phyloP scores from a whole-genome alignment of 140 eudicot species.

The Erigeron philadelphicus region DNA sequence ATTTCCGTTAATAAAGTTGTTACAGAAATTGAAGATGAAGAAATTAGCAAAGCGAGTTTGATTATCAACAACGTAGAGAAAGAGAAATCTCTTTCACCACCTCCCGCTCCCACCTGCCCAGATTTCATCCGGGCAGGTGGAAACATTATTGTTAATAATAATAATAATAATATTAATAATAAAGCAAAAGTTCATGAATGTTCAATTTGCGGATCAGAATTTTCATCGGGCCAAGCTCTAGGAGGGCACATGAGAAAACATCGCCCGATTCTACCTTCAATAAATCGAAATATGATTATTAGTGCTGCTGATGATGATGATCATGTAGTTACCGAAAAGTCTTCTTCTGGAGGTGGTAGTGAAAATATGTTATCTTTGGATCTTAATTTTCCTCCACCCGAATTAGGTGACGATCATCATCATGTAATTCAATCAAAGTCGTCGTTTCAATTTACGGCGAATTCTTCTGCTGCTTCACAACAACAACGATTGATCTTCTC shows the following conservation, averaged over 20 bases:
- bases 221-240: conserved; percentile 80
- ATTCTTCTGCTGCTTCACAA: neutral
- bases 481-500: conserved; percentile 40
- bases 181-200: conserved; percentile 62
- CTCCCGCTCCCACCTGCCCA: too few species aligned
- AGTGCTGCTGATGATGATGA: neutral
- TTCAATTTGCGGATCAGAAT: conserved; percentile 74
- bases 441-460: conserved; percentile 27
- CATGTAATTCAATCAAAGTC: conserved; percentile 19
- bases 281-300: conserved; percentile 10
- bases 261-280: conserved; percentile 30
- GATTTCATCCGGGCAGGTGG: too few species aligned
- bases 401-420: conserved; percentile 38
- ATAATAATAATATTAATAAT: conserved; percentile 15
- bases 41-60: too few species aligned
- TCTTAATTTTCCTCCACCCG: conserved; percentile 87
- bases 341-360: conserved; percentile 7
- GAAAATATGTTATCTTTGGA: conserved; percentile 43
- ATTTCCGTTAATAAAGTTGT: conserved; percentile 9
- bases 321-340: conserved; percentile 15
- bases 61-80: too few species aligned
- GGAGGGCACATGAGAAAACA: conserved; percentile 97
- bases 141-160: conserved; percentile 12
- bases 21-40: neutral
- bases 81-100: too few species aligned